Percentiles rank a stretch among this genome's conserved stretches.
Evolutionary conservation across 2,329 filamentous ascomycete genomes (phyloP).

Genomic region (Diaporthe caulivora): DNA sequence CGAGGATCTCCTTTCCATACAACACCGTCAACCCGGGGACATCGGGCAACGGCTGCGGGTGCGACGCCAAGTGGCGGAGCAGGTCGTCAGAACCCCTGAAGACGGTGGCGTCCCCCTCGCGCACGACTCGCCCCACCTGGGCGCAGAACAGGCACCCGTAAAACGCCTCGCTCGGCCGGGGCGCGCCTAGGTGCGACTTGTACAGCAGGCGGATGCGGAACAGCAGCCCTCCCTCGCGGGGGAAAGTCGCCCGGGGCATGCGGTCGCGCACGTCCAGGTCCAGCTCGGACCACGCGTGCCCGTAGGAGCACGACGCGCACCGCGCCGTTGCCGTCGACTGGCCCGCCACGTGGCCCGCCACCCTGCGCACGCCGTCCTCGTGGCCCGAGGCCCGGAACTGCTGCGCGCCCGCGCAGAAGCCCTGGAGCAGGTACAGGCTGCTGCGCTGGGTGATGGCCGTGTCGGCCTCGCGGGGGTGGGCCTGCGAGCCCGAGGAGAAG

Average conservation of each 20-base stretch:
- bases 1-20: conserved; percentile 47
- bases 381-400: conserved; percentile 51
- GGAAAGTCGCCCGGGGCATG: conserved; percentile 32
- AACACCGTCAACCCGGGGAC: conserved; percentile 53
- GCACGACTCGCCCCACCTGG: conserved; percentile 48
- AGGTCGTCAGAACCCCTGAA: conserved; percentile 53
- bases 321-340: conserved; percentile 22
- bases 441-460: conserved; percentile 51
- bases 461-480: conserved; percentile 43
- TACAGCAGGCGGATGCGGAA: conserved; percentile 57
- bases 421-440: conserved; percentile 51
- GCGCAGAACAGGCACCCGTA: conserved; percentile 57
- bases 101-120: conserved; percentile 57
- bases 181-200: conserved; percentile 55
- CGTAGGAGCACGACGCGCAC: conserved; percentile 40
- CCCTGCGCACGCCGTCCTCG: conserved; percentile 52
- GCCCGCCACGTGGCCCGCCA: conserved; percentile 43
- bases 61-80: conserved; percentile 54
- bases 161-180: conserved; percentile 47
- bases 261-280: conserved; percentile 35
- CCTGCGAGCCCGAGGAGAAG: conserved; percentile 30
- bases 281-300: conserved; percentile 35
- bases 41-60: conserved; percentile 54
- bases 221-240: conserved; percentile 44
- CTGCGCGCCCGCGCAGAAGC: conserved; percentile 55